Base-by-base conservation (phyloP, 2,329 filamentous ascomycete genomes). In the Metarhizium humberi region DNA sequence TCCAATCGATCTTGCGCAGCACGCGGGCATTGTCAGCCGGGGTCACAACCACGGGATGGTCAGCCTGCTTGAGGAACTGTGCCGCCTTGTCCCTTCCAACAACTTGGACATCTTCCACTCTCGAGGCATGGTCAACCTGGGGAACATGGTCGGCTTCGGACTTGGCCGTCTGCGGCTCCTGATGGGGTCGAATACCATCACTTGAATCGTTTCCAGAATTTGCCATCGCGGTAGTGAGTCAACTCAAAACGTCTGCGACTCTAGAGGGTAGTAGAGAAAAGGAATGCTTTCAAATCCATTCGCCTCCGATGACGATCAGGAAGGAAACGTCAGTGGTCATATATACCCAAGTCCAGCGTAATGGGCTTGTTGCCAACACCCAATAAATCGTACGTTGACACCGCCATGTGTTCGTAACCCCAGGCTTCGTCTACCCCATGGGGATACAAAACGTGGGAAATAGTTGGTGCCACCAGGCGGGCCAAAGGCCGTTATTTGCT, bases 1-100 rank as follows among this genome's bases (percentile, higher is more conserved):
- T 74, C 10, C 66, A 59, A 59, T 82, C 78, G 50, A 81, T 79
- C n/a, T 68, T 69, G 25, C 66, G 67, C n/a, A 76, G 59, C 38
- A 66, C 73, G 45, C 74, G 70, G 52, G 70, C 71, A 64, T 82
- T 80, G 60, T 81, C 79, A 51, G 74, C 75, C 0, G 75, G 69
- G 0, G 78, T 78, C 6, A 82, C 72, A 45, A 75, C 62, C 38
- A 80, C 70, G 2, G 70, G 69, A 47, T 75, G 68, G 8, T 72
- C 75, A 3, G 71, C 69, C 29, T 74, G 69, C 52, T 73, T 73
- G 43, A 81, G 67, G 46, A 81, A 67, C 54, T 76, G 69, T 18
- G 77, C 72, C 7, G 78, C 78, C 60, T 76, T 76, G 65, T 80
- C 76, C 30, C 62, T 59, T 20, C 57, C 60, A 3, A 49, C 50